phyloP scores from a whole-genome alignment of 2,329 filamentous ascomycete species.

The Aspergillus persii region DNA sequence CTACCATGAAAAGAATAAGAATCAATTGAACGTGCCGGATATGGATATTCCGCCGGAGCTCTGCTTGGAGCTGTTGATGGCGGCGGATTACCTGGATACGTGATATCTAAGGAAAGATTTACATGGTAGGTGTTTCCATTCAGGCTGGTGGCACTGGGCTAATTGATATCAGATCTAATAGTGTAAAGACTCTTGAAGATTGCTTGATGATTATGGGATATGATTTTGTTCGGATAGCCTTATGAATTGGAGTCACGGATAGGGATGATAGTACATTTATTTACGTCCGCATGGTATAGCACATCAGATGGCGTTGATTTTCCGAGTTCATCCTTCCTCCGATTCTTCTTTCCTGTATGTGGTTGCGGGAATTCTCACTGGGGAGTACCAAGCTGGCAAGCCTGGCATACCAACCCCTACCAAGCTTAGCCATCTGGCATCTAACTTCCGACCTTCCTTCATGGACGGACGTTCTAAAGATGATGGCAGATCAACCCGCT shows the following conservation, averaged over 20 bases:
- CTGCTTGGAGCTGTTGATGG: conserved; percentile 64
- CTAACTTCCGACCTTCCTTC: conserved; percentile 29
- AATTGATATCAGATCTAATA: background rate
- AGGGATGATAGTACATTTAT: background rate
- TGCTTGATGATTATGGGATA: background rate
- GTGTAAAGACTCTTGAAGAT: background rate
- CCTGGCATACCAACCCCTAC: background rate
- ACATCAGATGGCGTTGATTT: background rate
- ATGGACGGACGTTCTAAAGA: conserved; percentile 49
- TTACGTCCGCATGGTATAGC: background rate
- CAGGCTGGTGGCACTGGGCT: background rate
- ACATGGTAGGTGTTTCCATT: no score
- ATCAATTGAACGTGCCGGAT: conserved; percentile 60
- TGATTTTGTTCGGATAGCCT: background rate
- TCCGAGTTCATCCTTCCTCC: background rate
- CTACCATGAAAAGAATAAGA: conserved; percentile 64
- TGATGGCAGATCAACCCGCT: conserved; percentile 43
- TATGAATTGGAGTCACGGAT: background rate
- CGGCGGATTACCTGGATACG: conserved; percentile 63
- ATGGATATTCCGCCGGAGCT: conserved; percentile 66
- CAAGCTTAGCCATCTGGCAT: conserved; percentile 35
- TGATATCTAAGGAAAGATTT: conserved; percentile 11
- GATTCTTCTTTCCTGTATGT: background rate
- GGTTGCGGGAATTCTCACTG: background rate
- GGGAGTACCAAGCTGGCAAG: background rate